Evolutionary conservation across 345 rosid genomes (phyloP).

Genomic region (Linum lewisii): DNA sequence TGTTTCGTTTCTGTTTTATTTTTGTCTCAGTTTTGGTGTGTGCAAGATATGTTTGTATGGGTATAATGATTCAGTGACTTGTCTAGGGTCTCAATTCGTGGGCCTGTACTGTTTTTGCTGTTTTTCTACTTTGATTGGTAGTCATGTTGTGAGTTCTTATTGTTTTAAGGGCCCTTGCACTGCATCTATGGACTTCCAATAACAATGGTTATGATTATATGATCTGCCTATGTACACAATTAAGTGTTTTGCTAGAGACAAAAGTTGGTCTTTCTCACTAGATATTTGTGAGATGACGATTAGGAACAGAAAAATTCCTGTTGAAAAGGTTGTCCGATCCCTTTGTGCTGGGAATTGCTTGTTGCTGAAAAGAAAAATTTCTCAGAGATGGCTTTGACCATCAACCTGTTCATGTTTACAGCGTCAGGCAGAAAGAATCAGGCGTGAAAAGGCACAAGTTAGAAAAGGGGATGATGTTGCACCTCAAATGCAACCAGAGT

Average conservation of each 20-base stretch:
- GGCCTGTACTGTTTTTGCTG: not conserved
- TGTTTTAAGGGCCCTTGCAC: too few relatives aligned
- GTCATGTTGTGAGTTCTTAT: not conserved
- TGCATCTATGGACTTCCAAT: too few relatives aligned
- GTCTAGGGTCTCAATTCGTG: not conserved
- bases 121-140: not conserved
- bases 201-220: too few relatives aligned
- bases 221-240: too few relatives aligned
- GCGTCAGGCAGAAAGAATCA: constrained; percentile 69
- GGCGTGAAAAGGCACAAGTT: constrained; percentile 46
- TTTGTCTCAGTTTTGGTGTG: not conserved
- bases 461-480: constrained; percentile 54
- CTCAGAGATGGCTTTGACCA: constrained; percentile 1
- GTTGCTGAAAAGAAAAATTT: not conserved
- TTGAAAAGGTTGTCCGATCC: too few relatives aligned
- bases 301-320: not conserved
- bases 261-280: too few relatives aligned
- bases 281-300: not conserved
- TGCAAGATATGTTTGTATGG: not conserved
- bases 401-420: constrained; percentile 22
- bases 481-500: constrained; percentile 40
- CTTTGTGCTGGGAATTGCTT: not conserved
- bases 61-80: not conserved
- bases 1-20: not conserved
- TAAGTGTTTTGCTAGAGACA: too few relatives aligned